Evolutionary conservation across 768 basidiomycete species (phyloP).

Genomic region (Artomyces pyxidatus): DNA sequence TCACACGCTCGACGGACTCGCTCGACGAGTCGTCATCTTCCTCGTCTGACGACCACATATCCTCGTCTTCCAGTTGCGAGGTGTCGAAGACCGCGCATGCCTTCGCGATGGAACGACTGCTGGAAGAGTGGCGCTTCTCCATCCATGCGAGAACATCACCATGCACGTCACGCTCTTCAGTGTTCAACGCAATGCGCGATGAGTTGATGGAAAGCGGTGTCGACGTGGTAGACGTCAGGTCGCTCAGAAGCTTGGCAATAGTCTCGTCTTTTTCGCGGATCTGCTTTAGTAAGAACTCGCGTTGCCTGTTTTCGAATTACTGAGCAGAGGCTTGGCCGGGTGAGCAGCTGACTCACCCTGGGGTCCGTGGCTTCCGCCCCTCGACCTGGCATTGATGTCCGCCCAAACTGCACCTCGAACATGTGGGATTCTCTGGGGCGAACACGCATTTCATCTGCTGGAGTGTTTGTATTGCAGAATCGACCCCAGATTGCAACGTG

Average conservation of each 20-base stretch:
- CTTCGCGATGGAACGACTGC: slow-evolving; percentile 14
- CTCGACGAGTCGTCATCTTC: slow-evolving; percentile 16
- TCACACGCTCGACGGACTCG: slow-evolving; percentile 2
- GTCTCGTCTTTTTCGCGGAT: slow-evolving; percentile 26
- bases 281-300: slow-evolving; percentile 23
- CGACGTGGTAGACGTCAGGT: slow-evolving; percentile 18
- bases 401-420: slow-evolving; percentile 17
- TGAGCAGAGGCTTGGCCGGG: neutral
- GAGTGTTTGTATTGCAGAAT: neutral
- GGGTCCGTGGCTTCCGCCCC: slow-evolving; percentile 26
- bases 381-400: slow-evolving; percentile 24
- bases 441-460: slow-evolving; percentile 14
- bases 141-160: slow-evolving; percentile 24
- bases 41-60: slow-evolving; percentile 18
- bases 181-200: slow-evolving; percentile 18
- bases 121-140: slow-evolving; percentile 20
- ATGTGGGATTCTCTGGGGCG: slow-evolving; percentile 5
- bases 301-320: slow-evolving; percentile 14
- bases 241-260: slow-evolving; percentile 20
- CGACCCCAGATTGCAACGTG: neutral
- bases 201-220: slow-evolving; percentile 25
- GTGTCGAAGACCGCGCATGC: slow-evolving; percentile 20
- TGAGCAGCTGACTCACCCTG: slow-evolving; percentile 15
- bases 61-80: slow-evolving; percentile 24
- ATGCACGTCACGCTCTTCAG: slow-evolving; percentile 19